Conservation (phyloP, 495 filamentous ascomycete genomes). For the Sordaria brevicollis region DNA sequence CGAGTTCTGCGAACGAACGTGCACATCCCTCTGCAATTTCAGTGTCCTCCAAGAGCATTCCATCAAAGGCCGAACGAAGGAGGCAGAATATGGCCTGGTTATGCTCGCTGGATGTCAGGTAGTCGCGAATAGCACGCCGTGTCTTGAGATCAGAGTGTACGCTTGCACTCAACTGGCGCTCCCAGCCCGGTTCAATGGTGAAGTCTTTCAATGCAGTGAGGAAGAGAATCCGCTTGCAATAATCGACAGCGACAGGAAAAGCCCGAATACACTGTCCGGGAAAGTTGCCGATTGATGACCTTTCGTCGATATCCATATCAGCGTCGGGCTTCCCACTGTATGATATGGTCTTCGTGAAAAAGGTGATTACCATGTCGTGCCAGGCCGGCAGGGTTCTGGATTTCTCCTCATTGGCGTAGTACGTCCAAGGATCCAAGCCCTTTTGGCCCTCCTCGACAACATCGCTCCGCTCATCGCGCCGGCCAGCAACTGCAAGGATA, state of each 20-base stretch:
- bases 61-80: slow-evolving; percentile 46
- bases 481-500: slow-evolving; percentile 62
- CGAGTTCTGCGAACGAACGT: slow-evolving; percentile 54
- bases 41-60: slow-evolving; percentile 41
- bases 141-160: slow-evolving; percentile 54
- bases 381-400: slow-evolving; percentile 33
- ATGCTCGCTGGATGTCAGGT: slow-evolving; percentile 26
- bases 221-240: slow-evolving; percentile 64
- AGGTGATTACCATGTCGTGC: slow-evolving; percentile 30
- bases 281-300: slow-evolving; percentile 32
- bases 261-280: slow-evolving; percentile 36
- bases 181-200: slow-evolving; percentile 74
- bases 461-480: slow-evolving; percentile 58
- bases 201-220: slow-evolving; percentile 56
- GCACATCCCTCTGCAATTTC: slow-evolving; percentile 44
- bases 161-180: slow-evolving; percentile 60
- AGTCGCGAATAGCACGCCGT: slow-evolving; percentile 42
- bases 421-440: slow-evolving; percentile 56
- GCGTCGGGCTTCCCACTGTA: background rate
- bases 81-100: slow-evolving; percentile 27
- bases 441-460: slow-evolving; percentile 83
- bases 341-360: slow-evolving; percentile 32
- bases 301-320: slow-evolving; percentile 23
- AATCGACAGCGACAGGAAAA: slow-evolving; percentile 55
- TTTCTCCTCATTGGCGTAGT: slow-evolving; percentile 28